A percentile compares a stretch with the other conserved stretches of the same genome.
These are phyloP conservation scores for Turnera subulata DNA, from an alignment of 345 rosid genomes.

Conservation along the genomic window DNA sequence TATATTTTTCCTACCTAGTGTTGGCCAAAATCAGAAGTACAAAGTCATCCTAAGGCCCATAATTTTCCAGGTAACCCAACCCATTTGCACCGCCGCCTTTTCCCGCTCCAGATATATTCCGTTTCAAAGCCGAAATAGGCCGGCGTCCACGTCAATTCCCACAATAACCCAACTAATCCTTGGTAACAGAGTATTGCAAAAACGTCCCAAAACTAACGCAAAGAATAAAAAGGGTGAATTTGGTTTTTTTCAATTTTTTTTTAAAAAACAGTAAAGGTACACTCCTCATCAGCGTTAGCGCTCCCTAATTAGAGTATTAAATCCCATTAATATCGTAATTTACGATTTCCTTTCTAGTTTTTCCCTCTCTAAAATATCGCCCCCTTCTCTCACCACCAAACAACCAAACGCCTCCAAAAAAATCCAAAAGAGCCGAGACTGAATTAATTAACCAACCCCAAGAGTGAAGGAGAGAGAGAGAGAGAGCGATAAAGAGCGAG, in stretches of 20 bases:
- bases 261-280: no score
- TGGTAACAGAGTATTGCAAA: no score
- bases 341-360: neutral
- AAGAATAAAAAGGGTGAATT: no score
- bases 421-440: no score
- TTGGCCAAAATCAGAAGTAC: no score
- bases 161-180: no score
- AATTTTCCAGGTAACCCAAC: neutral
- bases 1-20: no score
- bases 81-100: slow-evolving; percentile 3
- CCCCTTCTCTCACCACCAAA: slow-evolving; percentile 8
- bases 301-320: slow-evolving; percentile 8
- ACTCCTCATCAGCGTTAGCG: neutral
- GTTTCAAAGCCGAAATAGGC: neutral
- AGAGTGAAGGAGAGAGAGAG: slow-evolving; percentile 7
- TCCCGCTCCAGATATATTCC: neutral
- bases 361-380: slow-evolving; percentile 7
- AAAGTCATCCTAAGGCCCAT: neutral
- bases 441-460: neutral
- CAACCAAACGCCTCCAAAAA: slow-evolving; percentile 7
- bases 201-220: no score
- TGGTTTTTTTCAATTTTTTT: no score
- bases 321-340: slow-evolving; percentile 11
- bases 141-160: no score
- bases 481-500: no score